Percentiles rank a stretch among this genome's conserved stretches.
Evolutionary conservation across 306 rosid species (phyloP).

Genomic region (Cucurbita maxima): DNA sequence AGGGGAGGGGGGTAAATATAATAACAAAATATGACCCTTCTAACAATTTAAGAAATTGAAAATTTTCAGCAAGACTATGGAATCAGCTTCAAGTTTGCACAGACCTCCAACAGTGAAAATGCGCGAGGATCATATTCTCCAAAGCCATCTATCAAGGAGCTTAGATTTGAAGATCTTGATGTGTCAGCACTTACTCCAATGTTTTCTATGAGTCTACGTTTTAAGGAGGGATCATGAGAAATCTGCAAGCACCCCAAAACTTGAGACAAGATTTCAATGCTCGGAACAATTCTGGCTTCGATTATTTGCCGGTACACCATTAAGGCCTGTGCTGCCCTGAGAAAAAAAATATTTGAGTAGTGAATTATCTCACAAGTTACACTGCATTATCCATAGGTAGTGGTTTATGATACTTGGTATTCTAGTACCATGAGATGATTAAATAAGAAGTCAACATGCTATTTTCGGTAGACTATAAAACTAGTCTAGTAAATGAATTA

Average conservation of each 20-base stretch:
- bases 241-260: constrained; percentile 81
- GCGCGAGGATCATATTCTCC: constrained; percentile 91
- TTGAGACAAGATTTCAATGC: constrained; percentile 56
- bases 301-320: constrained; percentile 63
- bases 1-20: neutral
- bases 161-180: constrained; percentile 45
- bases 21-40: constrained; percentile 12
- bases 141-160: constrained; percentile 76
- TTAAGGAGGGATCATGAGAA: constrained; percentile 46
- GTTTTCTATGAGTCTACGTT: constrained; percentile 53
- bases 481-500: constrained; percentile 11
- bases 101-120: constrained; percentile 79
- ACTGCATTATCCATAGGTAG: neutral
- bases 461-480: neutral
- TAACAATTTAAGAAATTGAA: constrained; percentile 7
- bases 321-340: constrained; percentile 80
- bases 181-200: constrained; percentile 40
- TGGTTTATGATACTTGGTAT: neutral
- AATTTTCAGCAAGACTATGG: neutral
- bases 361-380: constrained; percentile 2
- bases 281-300: constrained; percentile 54
- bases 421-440: neutral
- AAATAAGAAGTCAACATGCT: neutral
- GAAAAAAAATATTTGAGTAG: constrained; percentile 11
- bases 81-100: constrained; percentile 18